Evolutionary conservation across 2,329 filamentous ascomycete genomes (phyloP), one percentile per base, ranked within the genome.

Genomic region (Aspergillus tamarii): DNA sequence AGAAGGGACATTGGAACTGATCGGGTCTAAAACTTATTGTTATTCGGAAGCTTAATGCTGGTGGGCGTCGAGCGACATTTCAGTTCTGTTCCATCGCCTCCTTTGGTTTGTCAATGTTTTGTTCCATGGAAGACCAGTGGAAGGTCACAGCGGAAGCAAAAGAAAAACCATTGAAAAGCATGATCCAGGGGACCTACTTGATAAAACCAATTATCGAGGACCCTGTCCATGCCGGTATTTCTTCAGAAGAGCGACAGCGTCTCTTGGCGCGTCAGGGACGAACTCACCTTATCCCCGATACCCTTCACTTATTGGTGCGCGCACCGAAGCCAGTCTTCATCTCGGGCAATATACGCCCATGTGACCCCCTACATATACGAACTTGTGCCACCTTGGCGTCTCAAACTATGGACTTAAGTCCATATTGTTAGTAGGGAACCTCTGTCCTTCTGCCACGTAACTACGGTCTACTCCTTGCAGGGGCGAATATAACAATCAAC

Each of bases 1-100:
- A n/a, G n/a, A n/a, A n/a, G n/a, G n/a, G n/a, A n/a, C n/a, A n/a
- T n/a, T n/a, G n/a, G n/a, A n/a, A n/a, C n/a, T n/a, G n/a, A n/a
- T n/a, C n/a, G n/a, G n/a, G n/a, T n/a, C n/a, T n/a, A n/a, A n/a
- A n/a, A n/a, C n/a, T n/a, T n/a, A n/a, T n/a, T n/a, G n/a, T n/a
- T n/a, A n/a, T n/a, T n/a, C n/a, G n/a, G n/a, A n/a, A n/a, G n/a
- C n/a, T n/a, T n/a, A n/a, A n/a, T n/a, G n/a, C n/a, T n/a, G n/a
- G n/a, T n/a, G n/a, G n/a, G n/a, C n/a, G n/a, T n/a, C n/a, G n/a
- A n/a, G n/a, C n/a, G n/a, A n/a, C n/a, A n/a, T n/a, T 36, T 36
- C 14, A 0, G 5, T 7, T 14, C 14, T 5, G 2, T 8, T 16
- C 0, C 12, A 2, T 2, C 14, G 5, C 34, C 7, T 36, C 34